phyloP scores from a whole-genome alignment of 176 grass and related monocot species.

The Musa troglodytarum region DNA sequence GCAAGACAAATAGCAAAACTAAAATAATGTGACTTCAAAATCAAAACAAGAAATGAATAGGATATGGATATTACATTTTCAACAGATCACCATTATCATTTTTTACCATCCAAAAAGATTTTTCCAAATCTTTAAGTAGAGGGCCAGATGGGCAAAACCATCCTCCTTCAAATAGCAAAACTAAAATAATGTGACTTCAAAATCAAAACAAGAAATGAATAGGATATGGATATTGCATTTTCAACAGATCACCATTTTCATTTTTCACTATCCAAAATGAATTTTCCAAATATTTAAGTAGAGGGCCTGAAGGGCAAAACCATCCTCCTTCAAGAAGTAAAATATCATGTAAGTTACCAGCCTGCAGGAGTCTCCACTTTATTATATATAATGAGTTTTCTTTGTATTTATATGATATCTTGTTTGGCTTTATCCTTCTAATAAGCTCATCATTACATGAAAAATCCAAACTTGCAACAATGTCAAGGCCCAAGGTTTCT shows the following conservation, averaged over 20 bases:
- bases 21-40: not conserved
- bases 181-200: not conserved
- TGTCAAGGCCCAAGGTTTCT: too few relatives aligned
- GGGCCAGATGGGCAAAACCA: too few relatives aligned
- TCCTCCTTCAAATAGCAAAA: not conserved
- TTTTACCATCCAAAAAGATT: too few relatives aligned
- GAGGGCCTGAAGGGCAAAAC: too few relatives aligned
- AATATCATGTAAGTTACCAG: not conserved
- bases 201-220: not conserved
- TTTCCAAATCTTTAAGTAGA: too few relatives aligned
- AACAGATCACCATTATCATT: not conserved
- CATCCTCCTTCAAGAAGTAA: not conserved
- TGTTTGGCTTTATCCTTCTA: too few relatives aligned
- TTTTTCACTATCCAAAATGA: too few relatives aligned
- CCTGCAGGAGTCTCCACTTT: not conserved
- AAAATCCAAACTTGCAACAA: too few relatives aligned
- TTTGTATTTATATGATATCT: too few relatives aligned
- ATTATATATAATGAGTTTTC: too few relatives aligned
- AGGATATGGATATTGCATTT: not conserved
- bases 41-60: not conserved
- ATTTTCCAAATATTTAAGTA: too few relatives aligned
- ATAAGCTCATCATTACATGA: too few relatives aligned
- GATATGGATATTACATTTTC: not conserved
- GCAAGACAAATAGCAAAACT: conserved; percentile 5
- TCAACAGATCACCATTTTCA: not conserved